Evolutionary conservation across 768 basidiomycete species (phyloP).

Genomic region (Trametes villosa): DNA sequence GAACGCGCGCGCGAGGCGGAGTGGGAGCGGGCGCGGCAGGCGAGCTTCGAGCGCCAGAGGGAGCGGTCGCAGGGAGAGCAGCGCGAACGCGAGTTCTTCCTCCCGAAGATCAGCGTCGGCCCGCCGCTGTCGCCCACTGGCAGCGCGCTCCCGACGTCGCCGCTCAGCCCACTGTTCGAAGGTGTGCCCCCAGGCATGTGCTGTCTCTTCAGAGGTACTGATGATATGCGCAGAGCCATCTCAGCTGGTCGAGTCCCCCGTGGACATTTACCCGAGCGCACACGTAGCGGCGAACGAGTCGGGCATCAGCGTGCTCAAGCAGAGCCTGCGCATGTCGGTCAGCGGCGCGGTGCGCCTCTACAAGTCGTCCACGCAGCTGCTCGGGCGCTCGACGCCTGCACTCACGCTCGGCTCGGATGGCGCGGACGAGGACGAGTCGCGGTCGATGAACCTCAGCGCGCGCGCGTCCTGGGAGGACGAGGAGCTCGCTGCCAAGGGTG

Average conservation of each 20-base stretch:
- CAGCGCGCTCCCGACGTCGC: slow-evolving; percentile 23
- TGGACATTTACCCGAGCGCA: slow-evolving; percentile 17
- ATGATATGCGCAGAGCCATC: slow-evolving; percentile 22
- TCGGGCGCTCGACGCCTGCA: slow-evolving; percentile 46
- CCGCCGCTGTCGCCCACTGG: slow-evolving; percentile 23
- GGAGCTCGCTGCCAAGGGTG: slow-evolving; percentile 48
- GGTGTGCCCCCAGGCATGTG: slow-evolving; percentile 16
- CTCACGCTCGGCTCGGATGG: slow-evolving; percentile 47
- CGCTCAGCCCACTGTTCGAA: slow-evolving; percentile 33
- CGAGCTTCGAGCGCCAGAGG: slow-evolving; percentile 10
- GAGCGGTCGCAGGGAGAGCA: background rate
- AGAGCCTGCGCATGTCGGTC: slow-evolving; percentile 74
- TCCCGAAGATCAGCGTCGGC: slow-evolving; percentile 25
- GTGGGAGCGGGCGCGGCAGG: slow-evolving; percentile 10
- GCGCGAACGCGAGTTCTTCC: slow-evolving; percentile 15
- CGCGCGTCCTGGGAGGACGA: slow-evolving; percentile 57
- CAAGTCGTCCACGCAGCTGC: slow-evolving; percentile 55
- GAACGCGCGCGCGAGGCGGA: slow-evolving; percentile 35
- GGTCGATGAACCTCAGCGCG: slow-evolving; percentile 29
- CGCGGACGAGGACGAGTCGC: slow-evolving; percentile 33
- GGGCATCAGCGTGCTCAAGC: slow-evolving; percentile 57
- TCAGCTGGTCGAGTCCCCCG: slow-evolving; percentile 19
- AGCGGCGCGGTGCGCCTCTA: slow-evolving; percentile 72
- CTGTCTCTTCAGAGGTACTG: background rate
- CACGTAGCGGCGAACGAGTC: slow-evolving; percentile 37